These are phyloP conservation scores for Lepidium sativum DNA, from an alignment of 345 rosid species.

Conservation along the genomic window DNA sequence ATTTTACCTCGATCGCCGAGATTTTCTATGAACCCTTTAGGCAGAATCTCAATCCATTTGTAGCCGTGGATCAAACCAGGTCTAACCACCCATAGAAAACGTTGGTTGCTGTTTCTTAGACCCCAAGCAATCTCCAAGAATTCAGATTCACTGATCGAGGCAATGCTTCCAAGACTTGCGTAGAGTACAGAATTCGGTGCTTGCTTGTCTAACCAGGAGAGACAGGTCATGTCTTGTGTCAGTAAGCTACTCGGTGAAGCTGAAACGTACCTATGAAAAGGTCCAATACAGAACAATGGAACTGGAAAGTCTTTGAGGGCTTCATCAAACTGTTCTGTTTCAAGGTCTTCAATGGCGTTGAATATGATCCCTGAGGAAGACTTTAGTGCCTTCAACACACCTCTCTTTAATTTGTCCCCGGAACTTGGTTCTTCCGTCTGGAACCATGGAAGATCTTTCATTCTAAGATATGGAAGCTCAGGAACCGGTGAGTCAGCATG, in stretches of 20 bases:
- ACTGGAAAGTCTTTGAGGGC: constrained; percentile 24
- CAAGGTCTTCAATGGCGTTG: constrained; percentile 48
- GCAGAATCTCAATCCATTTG: constrained; percentile 29
- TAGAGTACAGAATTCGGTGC: constrained; percentile 39
- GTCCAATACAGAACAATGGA: constrained; percentile 40
- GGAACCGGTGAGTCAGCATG: constrained; percentile 24
- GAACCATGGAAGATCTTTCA: constrained; percentile 39
- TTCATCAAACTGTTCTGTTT: constrained; percentile 19
- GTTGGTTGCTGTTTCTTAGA: constrained; percentile 38
- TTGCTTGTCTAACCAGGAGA: constrained; percentile 59
- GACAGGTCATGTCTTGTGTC: constrained; percentile 38
- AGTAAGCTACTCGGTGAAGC: constrained; percentile 38
- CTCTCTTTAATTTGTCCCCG: not conserved
- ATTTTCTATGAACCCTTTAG: constrained; percentile 22
- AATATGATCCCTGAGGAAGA: constrained; percentile 43
- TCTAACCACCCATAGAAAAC: constrained; percentile 72
- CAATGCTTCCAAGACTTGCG: constrained; percentile 58
- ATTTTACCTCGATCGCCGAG: constrained; percentile 12
- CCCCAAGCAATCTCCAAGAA: constrained; percentile 58
- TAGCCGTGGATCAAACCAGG: constrained; percentile 31
- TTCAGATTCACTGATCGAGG: constrained; percentile 25
- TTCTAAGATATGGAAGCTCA: constrained; percentile 33
- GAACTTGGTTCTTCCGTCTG: constrained; percentile 14
- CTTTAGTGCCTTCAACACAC: constrained; percentile 21
- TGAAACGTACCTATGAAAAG: constrained; percentile 34